Conservation (phyloP, 148 eudicot species). For the Rhododendron henanense region DNA sequence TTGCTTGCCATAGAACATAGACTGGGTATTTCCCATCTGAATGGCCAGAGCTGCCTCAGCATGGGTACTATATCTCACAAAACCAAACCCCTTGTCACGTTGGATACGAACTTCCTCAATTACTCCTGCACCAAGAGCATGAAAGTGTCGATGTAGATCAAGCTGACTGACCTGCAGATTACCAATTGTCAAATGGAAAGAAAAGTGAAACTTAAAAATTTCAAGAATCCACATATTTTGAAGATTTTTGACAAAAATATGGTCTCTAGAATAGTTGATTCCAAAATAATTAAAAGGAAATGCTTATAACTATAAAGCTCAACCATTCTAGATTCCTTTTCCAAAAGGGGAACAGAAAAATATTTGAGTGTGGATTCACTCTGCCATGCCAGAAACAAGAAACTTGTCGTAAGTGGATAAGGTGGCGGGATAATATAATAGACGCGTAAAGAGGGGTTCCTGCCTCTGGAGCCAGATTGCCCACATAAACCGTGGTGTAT, state of each 20-base stretch:
- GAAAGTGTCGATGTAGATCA: slow-evolving; percentile 91
- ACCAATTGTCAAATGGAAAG: not conserved
- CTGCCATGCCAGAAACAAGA: not conserved
- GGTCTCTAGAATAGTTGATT: not conserved
- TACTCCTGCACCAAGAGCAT: slow-evolving; percentile 81
- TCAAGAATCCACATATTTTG: not conserved
- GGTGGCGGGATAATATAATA: not conserved
- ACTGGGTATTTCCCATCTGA: slow-evolving; percentile 81
- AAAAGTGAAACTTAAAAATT: not conserved
- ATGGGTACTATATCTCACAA: slow-evolving; percentile 93
- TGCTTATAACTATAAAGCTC: not conserved
- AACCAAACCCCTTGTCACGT: slow-evolving; percentile 98
- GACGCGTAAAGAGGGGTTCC: slow-evolving; percentile 1
- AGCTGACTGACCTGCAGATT: slow-evolving; percentile 66
- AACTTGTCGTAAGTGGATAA: not conserved
- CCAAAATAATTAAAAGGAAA: not conserved
- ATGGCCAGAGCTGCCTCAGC: slow-evolving; percentile 91
- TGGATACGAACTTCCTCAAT: slow-evolving; percentile 96
- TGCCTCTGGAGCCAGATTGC: slow-evolving; percentile 97
- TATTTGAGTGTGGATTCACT: not conserved
- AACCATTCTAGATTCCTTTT: not conserved
- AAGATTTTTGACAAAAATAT: not conserved
- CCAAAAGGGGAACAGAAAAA: not conserved
- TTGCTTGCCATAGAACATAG: slow-evolving; percentile 60
- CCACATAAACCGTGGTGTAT: slow-evolving; percentile 93